Percentiles rank a stretch among this genome's conserved stretches.
Conservation (phyloP, 495 filamentous ascomycete species). For the Penicillium coffeae region DNA sequence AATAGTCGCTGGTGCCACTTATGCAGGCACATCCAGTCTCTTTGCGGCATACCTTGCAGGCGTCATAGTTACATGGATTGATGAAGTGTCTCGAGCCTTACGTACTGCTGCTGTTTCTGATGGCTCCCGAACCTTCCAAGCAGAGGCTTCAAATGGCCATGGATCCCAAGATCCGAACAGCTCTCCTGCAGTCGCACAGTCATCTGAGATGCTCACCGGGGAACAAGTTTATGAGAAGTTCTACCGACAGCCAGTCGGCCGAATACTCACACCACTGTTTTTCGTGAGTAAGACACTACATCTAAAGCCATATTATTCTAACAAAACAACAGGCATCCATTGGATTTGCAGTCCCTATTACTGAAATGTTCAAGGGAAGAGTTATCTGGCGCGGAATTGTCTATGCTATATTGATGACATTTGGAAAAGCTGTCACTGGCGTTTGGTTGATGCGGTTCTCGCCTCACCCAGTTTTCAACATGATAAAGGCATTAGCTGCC, state of each 20-base stretch:
- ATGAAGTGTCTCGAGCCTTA: constrained; percentile 18
- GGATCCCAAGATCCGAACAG: not conserved
- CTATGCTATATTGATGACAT: constrained; percentile 65
- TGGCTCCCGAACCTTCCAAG: not conserved
- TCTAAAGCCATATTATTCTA: not conserved
- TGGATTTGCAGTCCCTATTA: constrained; percentile 75
- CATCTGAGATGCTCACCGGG: constrained; percentile 25
- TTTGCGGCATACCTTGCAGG: constrained; percentile 71
- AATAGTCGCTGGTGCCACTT: constrained; percentile 54
- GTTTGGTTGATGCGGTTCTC: constrained; percentile 58
- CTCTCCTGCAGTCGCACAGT: too few species aligned
- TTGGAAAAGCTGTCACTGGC: constrained; percentile 62
- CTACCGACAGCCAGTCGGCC: constrained; percentile 45
- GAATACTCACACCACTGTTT: constrained; percentile 68
- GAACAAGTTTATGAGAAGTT: constrained; percentile 52
- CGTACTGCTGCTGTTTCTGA: not conserved
- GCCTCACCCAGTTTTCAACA: constrained; percentile 5
- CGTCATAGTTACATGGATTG: constrained; percentile 54
- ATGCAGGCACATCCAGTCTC: constrained; percentile 64
- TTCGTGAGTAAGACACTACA: constrained; percentile 66
- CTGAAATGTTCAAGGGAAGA: constrained; percentile 58
- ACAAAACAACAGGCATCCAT: constrained; percentile 55
- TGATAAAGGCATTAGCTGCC: not conserved
- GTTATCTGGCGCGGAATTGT: constrained; percentile 70
- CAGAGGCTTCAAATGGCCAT: not conserved